Evolutionary conservation across 73 alveolate species (phyloP).

Genomic region (Diophrys sp.): DNA sequence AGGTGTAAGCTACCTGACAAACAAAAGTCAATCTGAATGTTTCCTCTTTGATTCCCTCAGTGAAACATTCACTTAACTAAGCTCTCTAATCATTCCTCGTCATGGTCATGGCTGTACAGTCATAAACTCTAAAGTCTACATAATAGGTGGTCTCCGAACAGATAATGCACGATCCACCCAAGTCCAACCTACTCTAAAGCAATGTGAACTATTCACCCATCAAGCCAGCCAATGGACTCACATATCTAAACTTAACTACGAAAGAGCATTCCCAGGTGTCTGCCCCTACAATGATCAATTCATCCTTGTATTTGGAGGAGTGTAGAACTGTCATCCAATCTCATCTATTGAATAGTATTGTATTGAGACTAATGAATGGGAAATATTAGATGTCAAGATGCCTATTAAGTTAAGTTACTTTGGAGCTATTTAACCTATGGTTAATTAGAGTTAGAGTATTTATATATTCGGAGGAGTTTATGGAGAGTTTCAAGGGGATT

Average conservation of each 20-base stretch:
- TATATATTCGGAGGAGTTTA: not conserved
- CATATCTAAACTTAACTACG: not conserved
- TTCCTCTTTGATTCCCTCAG: not conserved
- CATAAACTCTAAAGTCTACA: not conserved
- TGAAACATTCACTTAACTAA: no score
- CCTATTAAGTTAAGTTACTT: not conserved
- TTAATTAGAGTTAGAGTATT: not conserved
- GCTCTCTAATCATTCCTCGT: not conserved
- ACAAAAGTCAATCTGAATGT: not conserved
- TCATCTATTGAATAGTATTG: not conserved
- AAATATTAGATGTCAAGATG: not conserved
- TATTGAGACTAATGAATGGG: not conserved
- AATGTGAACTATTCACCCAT: not conserved
- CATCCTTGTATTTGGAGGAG: not conserved
- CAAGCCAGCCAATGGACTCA: not conserved
- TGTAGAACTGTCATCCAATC: not conserved
- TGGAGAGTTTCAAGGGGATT: not conserved
- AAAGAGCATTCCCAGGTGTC: not conserved
- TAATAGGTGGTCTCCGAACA: not conserved
- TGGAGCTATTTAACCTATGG: not conserved
- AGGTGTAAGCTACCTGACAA: not conserved
- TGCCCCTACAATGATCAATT: not conserved
- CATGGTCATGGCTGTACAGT: not conserved
- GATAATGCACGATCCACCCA: not conserved
- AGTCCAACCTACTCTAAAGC: not conserved